Base-by-base conservation (phyloP, 2,329 filamentous ascomycete species). In the Neonectria magnoliae region DNA sequence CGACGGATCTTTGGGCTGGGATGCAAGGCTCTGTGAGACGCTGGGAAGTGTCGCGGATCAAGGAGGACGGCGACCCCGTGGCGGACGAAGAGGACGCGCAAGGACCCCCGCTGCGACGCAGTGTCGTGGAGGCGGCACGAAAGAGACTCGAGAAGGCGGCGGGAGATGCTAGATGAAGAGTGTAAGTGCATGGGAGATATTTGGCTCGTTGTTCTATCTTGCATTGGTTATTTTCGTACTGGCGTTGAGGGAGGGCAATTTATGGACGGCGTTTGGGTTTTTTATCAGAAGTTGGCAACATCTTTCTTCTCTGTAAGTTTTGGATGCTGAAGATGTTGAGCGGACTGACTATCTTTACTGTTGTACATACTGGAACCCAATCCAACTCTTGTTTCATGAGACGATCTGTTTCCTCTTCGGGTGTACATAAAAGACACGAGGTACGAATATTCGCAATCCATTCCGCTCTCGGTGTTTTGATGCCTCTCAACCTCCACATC, bases 1-100 rank as follows among this genome's bases (percentile, higher is more conserved):
- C 96, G 0, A 90, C 91, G 0, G 94, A 98, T 76, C 88, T 98
- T 22, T 98, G 94, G 93, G 90, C 90, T 0, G 92, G 91, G 1
- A 87, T 96, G 77, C 87, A 86, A 67, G 85, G 82, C n/a, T 85
- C 83, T 27, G 87, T 87, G 69, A 83, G 79, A 64, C 83, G 79
- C 59, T 88, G 84, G 82, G 81, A 83, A 41, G 79, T 88, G 2
- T 76, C 83, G 2, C 78, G 80, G 0, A 75, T 82, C 1, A 72
- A 76, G 7, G 66, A 60, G 0, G 69, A 66, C 0, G 68, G 47
- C 29, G 64, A 62, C 13, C 48, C 27, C 7, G 50, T 50, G 25
- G 31, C 31, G 5, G 55, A 53, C 33, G 69, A 69, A 22, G 64
- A 47, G 16, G 58, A 47, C 6, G 52, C 60, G 42, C 44, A 67